A percentile compares a stretch with the other conserved stretches of the same genome.
These are phyloP conservation scores for Puccinia polysora DNA, from an alignment of 1,284 basidiomycete genomes.

Conservation along the genomic window DNA sequence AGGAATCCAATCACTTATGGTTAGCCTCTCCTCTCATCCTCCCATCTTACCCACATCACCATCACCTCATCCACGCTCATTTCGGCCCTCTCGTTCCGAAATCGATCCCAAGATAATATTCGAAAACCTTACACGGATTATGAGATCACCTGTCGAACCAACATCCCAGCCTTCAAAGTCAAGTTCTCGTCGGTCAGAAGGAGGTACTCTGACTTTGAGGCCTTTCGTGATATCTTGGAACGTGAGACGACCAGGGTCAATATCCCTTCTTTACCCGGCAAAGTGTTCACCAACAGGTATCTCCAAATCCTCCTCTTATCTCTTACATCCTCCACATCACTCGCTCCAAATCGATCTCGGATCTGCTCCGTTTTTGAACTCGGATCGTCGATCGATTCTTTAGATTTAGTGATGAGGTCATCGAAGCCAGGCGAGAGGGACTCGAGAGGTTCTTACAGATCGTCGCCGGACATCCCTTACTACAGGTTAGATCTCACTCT, in stretches of 20 bases:
- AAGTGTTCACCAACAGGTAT: constrained; percentile 58
- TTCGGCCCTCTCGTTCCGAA: too few species aligned
- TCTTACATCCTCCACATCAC: background rate
- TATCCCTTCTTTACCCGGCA: constrained; percentile 92
- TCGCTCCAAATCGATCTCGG: background rate
- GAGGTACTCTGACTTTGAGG: constrained; percentile 97
- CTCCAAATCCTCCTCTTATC: background rate
- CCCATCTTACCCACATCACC: too few species aligned
- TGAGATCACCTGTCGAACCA: constrained; percentile 97
- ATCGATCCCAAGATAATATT: constrained; percentile 90
- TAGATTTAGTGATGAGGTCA: constrained; percentile 95
- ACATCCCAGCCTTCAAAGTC: constrained; percentile 97
- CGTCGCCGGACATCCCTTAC: constrained; percentile 90
- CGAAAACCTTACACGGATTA: constrained; percentile 99
- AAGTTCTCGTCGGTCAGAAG: constrained; percentile 91
- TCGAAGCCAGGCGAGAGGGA: constrained; percentile 84
- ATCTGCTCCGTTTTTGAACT: background rate
- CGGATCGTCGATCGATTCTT: too few species aligned
- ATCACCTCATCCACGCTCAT: too few species aligned
- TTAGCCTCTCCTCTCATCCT: constrained; percentile 55
- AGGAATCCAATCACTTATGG: constrained; percentile 94
- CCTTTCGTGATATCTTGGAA: constrained; percentile 96
- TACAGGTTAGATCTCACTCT: constrained; percentile 69
- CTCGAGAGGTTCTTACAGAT: constrained; percentile 91
- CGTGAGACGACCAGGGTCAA: constrained; percentile 94